Evolutionary conservation across 768 basidiomycete genomes (phyloP).

Genomic region (Boletus rex-veris): DNA sequence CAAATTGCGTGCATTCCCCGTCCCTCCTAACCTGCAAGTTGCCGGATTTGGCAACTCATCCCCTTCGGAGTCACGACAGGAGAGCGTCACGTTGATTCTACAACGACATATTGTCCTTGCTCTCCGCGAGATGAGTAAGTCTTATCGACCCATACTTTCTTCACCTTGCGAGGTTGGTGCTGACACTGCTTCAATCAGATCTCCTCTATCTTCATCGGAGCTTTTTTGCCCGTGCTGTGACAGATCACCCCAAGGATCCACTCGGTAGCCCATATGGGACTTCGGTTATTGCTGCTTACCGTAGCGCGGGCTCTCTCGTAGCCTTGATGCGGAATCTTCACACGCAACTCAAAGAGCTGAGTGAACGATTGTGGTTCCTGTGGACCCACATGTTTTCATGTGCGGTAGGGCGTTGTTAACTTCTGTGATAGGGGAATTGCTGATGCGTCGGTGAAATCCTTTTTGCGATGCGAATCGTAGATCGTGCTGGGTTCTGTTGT

Average conservation of each 20-base stretch:
- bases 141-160: not conserved
- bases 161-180: not conserved
- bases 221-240: slow-evolving; percentile 71
- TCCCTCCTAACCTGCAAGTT: slow-evolving; percentile 62
- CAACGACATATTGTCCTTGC: slow-evolving; percentile 68
- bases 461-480: slow-evolving; percentile 21
- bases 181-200: slow-evolving; percentile 39
- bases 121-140: slow-evolving; percentile 66
- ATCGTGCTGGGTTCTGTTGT: slow-evolving; percentile 75
- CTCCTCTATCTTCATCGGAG: slow-evolving; percentile 68
- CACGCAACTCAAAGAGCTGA: slow-evolving; percentile 58
- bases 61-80: slow-evolving; percentile 40
- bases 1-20: slow-evolving; percentile 64
- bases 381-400: slow-evolving; percentile 55
- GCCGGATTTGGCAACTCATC: slow-evolving; percentile 59
- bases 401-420: slow-evolving; percentile 38
- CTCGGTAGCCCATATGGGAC: slow-evolving; percentile 69
- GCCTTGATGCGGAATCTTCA: slow-evolving; percentile 69
- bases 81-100: slow-evolving; percentile 43
- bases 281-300: slow-evolving; percentile 71
- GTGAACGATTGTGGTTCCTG: slow-evolving; percentile 60
- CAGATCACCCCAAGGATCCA: slow-evolving; percentile 71
- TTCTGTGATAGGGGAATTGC: slow-evolving; percentile 10
- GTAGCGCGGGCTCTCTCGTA: slow-evolving; percentile 67
- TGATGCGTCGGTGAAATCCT: slow-evolving; percentile 13